Evolutionary conservation across 192 early-diverging fungal genomes (phyloP).

Genomic region (Coemansia sp.): DNA sequence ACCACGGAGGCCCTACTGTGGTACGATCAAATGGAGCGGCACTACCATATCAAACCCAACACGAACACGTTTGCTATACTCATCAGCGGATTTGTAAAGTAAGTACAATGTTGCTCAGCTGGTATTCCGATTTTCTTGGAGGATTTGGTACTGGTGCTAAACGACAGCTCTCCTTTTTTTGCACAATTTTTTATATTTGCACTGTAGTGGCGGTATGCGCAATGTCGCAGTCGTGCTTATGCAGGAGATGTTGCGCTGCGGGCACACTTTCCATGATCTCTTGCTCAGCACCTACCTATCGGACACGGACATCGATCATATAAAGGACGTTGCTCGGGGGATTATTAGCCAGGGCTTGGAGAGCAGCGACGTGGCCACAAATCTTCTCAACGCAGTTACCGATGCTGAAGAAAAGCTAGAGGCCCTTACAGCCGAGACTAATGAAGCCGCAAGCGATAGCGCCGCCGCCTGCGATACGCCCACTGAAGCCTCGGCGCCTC

Average conservation of each 20-base stretch:
- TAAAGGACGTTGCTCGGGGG: conserved; percentile 45
- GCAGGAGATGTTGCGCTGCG: conserved; percentile 54
- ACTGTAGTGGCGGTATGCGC: conserved; percentile 29
- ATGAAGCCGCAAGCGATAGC: not conserved
- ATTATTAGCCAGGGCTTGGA: conserved; percentile 28
- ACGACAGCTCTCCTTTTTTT: not conserved
- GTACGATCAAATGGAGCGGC: conserved; percentile 67
- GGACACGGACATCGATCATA: conserved; percentile 43
- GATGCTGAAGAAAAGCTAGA: conserved; percentile 35
- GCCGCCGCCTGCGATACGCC: not conserved
- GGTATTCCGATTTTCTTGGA: not conserved
- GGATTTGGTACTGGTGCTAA: not conserved
- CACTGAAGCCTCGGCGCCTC: not conserved
- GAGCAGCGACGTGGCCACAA: conserved; percentile 25
- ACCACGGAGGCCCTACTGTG: conserved; percentile 66
- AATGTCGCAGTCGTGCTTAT: conserved; percentile 52
- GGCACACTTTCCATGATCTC: conserved; percentile 42
- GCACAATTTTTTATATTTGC: not conserved
- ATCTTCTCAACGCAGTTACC: conserved; percentile 32
- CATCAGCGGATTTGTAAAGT: conserved; percentile 68
- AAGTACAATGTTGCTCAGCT: conserved; percentile 8
- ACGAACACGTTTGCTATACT: conserved; percentile 77
- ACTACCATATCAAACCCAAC: conserved; percentile 64
- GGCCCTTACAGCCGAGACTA: conserved; percentile 7
- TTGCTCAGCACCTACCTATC: conserved; percentile 55